phyloP scores from a whole-genome alignment of 2,329 filamentous ascomycete species.

The Exophiala xenobiotica region DNA sequence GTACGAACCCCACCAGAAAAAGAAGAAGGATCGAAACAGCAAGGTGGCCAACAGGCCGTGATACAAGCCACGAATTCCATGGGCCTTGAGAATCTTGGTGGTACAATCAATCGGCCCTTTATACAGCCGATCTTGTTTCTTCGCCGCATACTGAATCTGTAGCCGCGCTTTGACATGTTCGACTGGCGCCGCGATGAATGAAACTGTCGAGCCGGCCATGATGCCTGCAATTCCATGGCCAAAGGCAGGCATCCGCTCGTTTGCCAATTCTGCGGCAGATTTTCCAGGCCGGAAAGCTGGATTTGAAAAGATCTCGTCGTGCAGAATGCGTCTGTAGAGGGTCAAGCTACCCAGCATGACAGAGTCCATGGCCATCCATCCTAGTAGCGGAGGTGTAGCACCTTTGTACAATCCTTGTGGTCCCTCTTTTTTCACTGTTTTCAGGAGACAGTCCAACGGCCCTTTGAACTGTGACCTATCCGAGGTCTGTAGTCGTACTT shows the following conservation, averaged over 20 bases:
- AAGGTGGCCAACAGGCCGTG: slow-evolving; percentile 82
- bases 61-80: slow-evolving; percentile 79
- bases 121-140: slow-evolving; percentile 76
- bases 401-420: slow-evolving; percentile 88
- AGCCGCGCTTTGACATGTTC: slow-evolving; percentile 93
- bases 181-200: slow-evolving; percentile 87
- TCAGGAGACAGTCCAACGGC: slow-evolving; percentile 78
- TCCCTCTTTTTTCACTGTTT: slow-evolving; percentile 84
- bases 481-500: slow-evolving; percentile 91
- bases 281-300: slow-evolving; percentile 43
- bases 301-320: slow-evolving; percentile 72
- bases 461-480: slow-evolving; percentile 74
- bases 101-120: slow-evolving; percentile 83
- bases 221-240: slow-evolving; percentile 88
- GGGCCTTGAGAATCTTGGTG: slow-evolving; percentile 58
- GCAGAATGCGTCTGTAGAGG: slow-evolving; percentile 80
- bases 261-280: slow-evolving; percentile 24
- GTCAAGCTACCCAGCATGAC: slow-evolving; percentile 89
- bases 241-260: slow-evolving; percentile 60
- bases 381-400: slow-evolving; percentile 83
- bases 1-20: slow-evolving; percentile 98
- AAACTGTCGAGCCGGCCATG: slow-evolving; percentile 83
- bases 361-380: slow-evolving; percentile 98
- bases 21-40: slow-evolving; percentile 89
- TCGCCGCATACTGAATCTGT: slow-evolving; percentile 87